Evolutionary conservation across 2,329 filamentous ascomycete species (phyloP).

Genomic region (Cercospora citrullina): DNA sequence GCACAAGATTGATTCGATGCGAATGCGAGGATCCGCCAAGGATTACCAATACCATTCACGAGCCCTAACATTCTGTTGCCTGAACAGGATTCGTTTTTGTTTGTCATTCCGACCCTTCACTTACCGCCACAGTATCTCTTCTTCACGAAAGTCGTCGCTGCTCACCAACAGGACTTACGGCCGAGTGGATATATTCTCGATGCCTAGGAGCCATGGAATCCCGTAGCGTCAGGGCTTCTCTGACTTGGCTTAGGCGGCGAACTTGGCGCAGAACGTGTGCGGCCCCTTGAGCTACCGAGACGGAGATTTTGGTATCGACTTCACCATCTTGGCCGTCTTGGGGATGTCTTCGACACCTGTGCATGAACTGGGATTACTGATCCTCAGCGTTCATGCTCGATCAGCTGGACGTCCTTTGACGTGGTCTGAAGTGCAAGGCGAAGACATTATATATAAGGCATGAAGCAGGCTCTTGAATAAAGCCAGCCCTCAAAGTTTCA

Average conservation of each 20-base stretch:
- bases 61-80: neutral
- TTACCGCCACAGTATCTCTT: neutral
- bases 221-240: neutral
- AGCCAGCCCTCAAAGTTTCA: neutral
- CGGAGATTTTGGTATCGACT: neutral
- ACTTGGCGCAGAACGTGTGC: neutral
- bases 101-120: neutral
- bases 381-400: neutral
- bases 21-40: neutral
- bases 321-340: neutral
- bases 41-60: neutral
- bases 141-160: neutral
- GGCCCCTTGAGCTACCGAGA: neutral
- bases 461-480: neutral
- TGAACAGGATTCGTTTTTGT: neutral
- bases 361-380: neutral
- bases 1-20: neutral
- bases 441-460: neutral
- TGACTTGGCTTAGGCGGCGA: neutral
- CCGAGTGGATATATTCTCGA: neutral
- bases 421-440: neutral
- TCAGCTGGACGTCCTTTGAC: neutral
- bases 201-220: neutral
- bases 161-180: neutral
- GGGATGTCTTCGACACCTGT: neutral